Conservation (phyloP, 768 basidiomycete species). For the Lyophyllum semitale region DNA sequence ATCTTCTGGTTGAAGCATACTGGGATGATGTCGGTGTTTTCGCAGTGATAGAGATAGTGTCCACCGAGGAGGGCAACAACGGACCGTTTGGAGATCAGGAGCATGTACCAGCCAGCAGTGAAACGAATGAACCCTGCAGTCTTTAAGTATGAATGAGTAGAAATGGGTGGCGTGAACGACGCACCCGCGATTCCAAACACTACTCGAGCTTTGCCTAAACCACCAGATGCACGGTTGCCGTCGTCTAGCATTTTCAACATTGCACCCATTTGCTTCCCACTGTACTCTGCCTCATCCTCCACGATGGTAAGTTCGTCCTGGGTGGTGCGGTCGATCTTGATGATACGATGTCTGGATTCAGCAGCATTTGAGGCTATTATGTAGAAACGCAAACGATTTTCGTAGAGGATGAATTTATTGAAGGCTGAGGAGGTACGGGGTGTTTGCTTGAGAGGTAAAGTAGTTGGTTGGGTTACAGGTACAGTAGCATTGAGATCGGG, state of each 20-base stretch:
- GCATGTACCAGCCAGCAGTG: slow-evolving; percentile 95
- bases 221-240: slow-evolving; percentile 87
- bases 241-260: slow-evolving; percentile 96
- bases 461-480: background rate
- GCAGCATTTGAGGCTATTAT: slow-evolving; percentile 89
- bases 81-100: slow-evolving; percentile 85
- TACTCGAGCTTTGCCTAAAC: slow-evolving; percentile 74
- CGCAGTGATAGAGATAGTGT: slow-evolving; percentile 96
- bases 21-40: slow-evolving; percentile 82
- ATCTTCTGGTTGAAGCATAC: slow-evolving; percentile 79
- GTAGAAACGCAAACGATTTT: slow-evolving; percentile 89
- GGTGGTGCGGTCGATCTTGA: slow-evolving; percentile 90
- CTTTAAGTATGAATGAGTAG: background rate
- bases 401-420: slow-evolving; percentile 93
- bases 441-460: background rate
- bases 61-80: slow-evolving; percentile 94
- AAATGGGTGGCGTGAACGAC: slow-evolving; percentile 13
- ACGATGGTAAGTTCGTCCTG: slow-evolving; percentile 74
- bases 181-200: slow-evolving; percentile 85
- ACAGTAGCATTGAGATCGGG: background rate
- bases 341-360: slow-evolving; percentile 85
- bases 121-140: slow-evolving; percentile 85
- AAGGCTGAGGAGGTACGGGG: slow-evolving; percentile 34
- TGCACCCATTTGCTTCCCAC: slow-evolving; percentile 83
- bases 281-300: slow-evolving; percentile 90